phyloP scores from a whole-genome alignment of 2,329 filamentous ascomycete species.

The Colletotrichum spaethianum region DNA sequence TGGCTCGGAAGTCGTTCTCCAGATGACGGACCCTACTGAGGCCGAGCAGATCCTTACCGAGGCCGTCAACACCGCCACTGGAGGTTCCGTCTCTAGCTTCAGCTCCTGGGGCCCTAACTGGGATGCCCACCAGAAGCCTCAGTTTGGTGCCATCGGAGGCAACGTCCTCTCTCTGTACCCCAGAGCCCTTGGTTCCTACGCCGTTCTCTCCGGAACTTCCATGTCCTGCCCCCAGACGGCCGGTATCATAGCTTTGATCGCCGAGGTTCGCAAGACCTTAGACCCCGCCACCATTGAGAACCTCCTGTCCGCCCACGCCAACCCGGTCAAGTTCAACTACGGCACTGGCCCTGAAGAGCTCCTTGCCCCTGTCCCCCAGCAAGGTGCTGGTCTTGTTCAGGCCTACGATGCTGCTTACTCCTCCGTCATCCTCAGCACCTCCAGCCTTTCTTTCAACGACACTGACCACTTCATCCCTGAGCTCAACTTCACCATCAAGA shows the following conservation, averaged over 20 bases:
- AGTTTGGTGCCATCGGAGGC: constrained; percentile 69
- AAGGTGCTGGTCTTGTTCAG: constrained; percentile 73
- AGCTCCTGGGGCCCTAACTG: constrained; percentile 74
- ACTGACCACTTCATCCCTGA: constrained; percentile 67
- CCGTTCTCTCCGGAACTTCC: constrained; percentile 69
- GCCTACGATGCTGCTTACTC: constrained; percentile 71
- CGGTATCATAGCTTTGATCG: constrained; percentile 68
- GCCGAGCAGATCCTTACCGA: constrained; percentile 53
- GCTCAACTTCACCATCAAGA: constrained; percentile 69
- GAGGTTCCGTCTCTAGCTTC: constrained; percentile 66
- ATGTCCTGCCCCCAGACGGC: constrained; percentile 73
- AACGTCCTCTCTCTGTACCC: constrained; percentile 72
- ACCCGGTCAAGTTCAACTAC: constrained; percentile 64
- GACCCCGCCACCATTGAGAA: constrained; percentile 65
- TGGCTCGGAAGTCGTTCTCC: constrained; percentile 59
- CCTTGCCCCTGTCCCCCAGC: constrained; percentile 71
- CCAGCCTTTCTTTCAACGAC: constrained; percentile 76
- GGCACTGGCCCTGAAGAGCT: constrained; percentile 52
- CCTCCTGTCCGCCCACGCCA: constrained; percentile 64
- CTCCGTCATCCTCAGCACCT: constrained; percentile 66
- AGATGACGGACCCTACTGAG: constrained; percentile 58
- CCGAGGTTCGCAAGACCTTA: constrained; percentile 64
- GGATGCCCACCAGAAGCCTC: constrained; percentile 70
- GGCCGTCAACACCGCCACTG: constrained; percentile 58
- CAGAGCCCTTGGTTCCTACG: constrained; percentile 60